phyloP scores from a whole-genome alignment of 305 asterid genomes.

The Solanum aculeatissimum region DNA sequence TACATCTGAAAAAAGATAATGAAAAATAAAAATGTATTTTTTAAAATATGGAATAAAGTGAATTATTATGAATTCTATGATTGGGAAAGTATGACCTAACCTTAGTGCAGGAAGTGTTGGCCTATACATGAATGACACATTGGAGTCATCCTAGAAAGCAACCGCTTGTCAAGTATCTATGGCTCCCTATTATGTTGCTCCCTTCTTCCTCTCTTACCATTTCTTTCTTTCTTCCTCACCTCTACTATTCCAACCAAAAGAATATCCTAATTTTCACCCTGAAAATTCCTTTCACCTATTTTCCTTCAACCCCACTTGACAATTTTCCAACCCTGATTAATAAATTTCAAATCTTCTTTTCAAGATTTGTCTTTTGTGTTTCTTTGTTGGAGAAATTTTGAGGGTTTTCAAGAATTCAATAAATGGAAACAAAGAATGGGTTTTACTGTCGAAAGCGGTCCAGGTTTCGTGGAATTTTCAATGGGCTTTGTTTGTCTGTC shows the following conservation, averaged over 20 bases:
- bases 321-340: neutral
- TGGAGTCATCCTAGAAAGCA: neutral
- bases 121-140: neutral
- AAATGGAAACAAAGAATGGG: slow-evolving; percentile 18
- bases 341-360: neutral
- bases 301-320: neutral
- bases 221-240: neutral
- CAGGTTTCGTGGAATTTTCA: slow-evolving; percentile 44
- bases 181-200: neutral
- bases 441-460: slow-evolving; percentile 6
- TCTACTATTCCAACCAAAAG: neutral
- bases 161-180: neutral
- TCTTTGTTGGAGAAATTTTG: neutral
- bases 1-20: too few species aligned
- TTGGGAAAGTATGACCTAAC: neutral
- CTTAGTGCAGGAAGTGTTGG: neutral
- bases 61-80: neutral
- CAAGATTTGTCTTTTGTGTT: neutral
- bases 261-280: neutral
- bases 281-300: neutral
- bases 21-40: too few species aligned
- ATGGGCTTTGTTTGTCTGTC: slow-evolving; percentile 27
- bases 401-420: slow-evolving; percentile 3
- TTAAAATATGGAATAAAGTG: too few species aligned
- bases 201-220: neutral